Evolutionary conservation across 1,284 basidiomycete species (phyloP).

Genomic region (Hypsizygus ulmarius): DNA sequence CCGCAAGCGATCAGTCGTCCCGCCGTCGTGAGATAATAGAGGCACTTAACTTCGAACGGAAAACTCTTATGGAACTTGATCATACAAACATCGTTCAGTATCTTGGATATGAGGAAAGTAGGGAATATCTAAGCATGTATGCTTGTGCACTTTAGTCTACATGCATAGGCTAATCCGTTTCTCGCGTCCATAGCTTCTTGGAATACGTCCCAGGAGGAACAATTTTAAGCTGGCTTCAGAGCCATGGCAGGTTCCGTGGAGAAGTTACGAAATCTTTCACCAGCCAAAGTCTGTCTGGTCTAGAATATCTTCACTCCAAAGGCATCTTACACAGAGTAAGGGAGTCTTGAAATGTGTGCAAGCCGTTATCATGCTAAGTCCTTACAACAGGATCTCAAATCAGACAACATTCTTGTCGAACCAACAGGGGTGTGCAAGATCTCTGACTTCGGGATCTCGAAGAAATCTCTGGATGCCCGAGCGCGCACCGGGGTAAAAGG

Average conservation of each 20-base stretch:
- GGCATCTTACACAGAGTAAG: constrained; percentile 70
- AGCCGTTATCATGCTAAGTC: not conserved
- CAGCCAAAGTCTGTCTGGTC: constrained; percentile 67
- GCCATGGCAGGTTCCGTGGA: constrained; percentile 66
- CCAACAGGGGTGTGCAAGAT: constrained; percentile 75
- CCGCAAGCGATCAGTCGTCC: constrained; percentile 46
- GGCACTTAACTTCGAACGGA: constrained; percentile 64
- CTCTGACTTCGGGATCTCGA: constrained; percentile 78
- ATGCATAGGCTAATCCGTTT: not conserved
- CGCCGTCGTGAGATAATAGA: constrained; percentile 56
- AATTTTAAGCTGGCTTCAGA: constrained; percentile 63
- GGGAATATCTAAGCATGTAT: constrained; percentile 57
- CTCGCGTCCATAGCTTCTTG: constrained; percentile 43
- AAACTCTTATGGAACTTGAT: constrained; percentile 65
- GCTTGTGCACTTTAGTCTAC: constrained; percentile 13
- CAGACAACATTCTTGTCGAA: constrained; percentile 79
- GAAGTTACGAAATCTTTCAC: constrained; percentile 71
- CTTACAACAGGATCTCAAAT: constrained; percentile 63
- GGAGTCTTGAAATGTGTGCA: not conserved
- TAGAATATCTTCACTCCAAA: constrained; percentile 71
- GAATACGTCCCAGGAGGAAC: constrained; percentile 84
- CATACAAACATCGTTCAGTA: constrained; percentile 75
- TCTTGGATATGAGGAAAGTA: constrained; percentile 66
- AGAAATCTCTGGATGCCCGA: constrained; percentile 50
- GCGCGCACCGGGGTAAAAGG: constrained; percentile 63